Percentiles rank a stretch among this genome's conserved stretches.
phyloP scores from a whole-genome alignment of 2,329 filamentous ascomycete species.

The Atkinsonella hypoxylon region DNA sequence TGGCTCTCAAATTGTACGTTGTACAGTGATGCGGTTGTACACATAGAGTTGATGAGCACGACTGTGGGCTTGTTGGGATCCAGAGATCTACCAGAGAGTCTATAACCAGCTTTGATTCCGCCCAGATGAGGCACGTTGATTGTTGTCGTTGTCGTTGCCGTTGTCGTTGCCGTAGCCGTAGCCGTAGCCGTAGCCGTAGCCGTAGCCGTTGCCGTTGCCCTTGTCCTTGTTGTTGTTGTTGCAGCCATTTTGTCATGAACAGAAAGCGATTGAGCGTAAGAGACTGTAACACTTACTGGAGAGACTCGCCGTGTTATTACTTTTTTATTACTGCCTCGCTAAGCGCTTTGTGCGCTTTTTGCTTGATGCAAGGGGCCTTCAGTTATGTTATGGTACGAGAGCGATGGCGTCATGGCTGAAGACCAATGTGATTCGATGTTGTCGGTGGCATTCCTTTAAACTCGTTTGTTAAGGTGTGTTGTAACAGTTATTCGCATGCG shows the following conservation, averaged over 20 bases:
- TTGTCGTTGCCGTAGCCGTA: no score
- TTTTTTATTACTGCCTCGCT: neutral
- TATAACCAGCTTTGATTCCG: conserved; percentile 33
- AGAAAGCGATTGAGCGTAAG: neutral
- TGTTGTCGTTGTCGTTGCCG: no score
- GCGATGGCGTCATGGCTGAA: neutral
- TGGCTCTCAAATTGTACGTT: conserved; percentile 29
- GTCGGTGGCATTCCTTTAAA: neutral
- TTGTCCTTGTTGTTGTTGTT: conserved; percentile 28
- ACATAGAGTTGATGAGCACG: conserved; percentile 41
- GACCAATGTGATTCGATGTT: neutral
- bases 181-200: no score
- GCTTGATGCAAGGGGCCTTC: neutral
- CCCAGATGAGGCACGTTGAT: conserved; percentile 35
- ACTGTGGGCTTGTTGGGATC: conserved; percentile 39
- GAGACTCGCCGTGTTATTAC: neutral
- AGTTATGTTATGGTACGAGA: neutral
- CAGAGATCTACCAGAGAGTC: conserved; percentile 26
- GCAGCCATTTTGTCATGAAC: conserved; percentile 19
- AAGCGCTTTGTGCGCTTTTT: neutral
- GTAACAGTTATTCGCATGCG: no score
- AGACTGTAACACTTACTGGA: neutral
- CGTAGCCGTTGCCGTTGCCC: no score
- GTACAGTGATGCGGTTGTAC: conserved; percentile 35
- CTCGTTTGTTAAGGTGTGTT: no score